Evolutionary conservation across 2,329 filamentous ascomycete genomes (phyloP).

Genomic region (Aspergillus puulaauensis): DNA sequence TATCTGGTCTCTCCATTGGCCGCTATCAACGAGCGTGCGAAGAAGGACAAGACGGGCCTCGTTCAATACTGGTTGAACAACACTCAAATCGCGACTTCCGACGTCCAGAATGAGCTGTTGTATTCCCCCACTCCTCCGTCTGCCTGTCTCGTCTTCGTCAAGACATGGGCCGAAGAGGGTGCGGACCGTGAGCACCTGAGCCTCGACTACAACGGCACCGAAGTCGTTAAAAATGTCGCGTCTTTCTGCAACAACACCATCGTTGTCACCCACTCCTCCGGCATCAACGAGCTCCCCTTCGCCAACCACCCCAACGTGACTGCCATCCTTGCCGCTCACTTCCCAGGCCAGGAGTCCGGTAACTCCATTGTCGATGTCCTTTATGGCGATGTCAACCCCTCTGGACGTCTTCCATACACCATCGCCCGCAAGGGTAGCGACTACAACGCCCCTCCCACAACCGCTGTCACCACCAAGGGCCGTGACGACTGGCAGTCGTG

Average conservation of each 20-base stretch:
- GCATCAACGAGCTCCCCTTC: slow-evolving; percentile 62
- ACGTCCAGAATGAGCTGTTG: slow-evolving; percentile 7
- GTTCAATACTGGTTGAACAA: slow-evolving; percentile 24
- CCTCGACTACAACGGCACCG: slow-evolving; percentile 72
- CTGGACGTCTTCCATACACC: slow-evolving; percentile 77
- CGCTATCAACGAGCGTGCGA: slow-evolving; percentile 26
- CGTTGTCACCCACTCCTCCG: slow-evolving; percentile 79
- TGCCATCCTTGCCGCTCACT: slow-evolving; percentile 78
- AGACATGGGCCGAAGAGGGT: slow-evolving; percentile 75
- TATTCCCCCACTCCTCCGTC: slow-evolving; percentile 35
- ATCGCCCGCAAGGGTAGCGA: slow-evolving; percentile 67
- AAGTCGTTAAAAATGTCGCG: slow-evolving; percentile 76
- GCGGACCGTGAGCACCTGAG: slow-evolving; percentile 63
- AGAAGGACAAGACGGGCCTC: slow-evolving; percentile 19
- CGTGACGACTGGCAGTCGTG: slow-evolving; percentile 18
- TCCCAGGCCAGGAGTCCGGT: slow-evolving; percentile 81
- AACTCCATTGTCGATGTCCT: slow-evolving; percentile 77
- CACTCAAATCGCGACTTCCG: slow-evolving; percentile 12
- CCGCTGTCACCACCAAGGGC: slow-evolving; percentile 13
- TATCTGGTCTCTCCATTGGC: slow-evolving; percentile 29
- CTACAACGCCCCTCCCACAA: slow-evolving; percentile 53
- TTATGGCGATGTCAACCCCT: slow-evolving; percentile 76
- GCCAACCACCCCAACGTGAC: slow-evolving; percentile 75
- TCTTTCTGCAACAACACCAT: slow-evolving; percentile 76
- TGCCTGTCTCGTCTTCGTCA: slow-evolving; percentile 73